Evolutionary conservation across 139 green algal species (phyloP).

Genomic region (Chlamydomonas sp.): DNA sequence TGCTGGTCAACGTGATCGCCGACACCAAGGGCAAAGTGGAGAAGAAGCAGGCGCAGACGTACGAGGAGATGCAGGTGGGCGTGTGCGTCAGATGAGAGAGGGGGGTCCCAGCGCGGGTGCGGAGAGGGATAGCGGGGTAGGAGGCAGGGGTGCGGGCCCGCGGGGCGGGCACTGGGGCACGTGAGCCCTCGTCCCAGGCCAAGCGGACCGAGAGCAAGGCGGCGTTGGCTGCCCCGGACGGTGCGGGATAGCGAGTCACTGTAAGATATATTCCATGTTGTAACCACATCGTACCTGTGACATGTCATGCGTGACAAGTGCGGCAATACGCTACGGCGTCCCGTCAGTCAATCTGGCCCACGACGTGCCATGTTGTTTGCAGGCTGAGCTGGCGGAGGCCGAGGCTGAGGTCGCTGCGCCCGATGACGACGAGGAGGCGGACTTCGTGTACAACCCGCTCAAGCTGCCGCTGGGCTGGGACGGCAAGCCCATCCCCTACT

Average conservation of each 20-base stretch:
- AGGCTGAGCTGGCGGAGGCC: constrained; percentile 65
- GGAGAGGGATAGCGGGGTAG: no score
- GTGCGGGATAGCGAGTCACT: no score
- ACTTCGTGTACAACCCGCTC: constrained; percentile 98
- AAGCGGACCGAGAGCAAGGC: background rate
- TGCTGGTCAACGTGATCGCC: constrained; percentile 72
- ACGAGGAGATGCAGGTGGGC: constrained; percentile 86
- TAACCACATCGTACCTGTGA: no score
- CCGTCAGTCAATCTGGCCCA: no score
- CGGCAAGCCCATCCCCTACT: constrained; percentile 99
- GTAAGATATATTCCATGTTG: background rate
- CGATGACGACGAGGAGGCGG: constrained; percentile 84
- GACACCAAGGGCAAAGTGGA: constrained; percentile 90
- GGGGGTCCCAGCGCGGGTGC: no score
- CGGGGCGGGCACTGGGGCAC: no score
- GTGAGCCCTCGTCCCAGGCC: background rate
- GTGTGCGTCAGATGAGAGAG: no score
- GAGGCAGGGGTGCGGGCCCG: no score
- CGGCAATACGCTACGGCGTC: no score
- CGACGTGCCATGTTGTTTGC: background rate
- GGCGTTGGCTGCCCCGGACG: background rate
- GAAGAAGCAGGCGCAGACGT: constrained; percentile 93
- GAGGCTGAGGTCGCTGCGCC: constrained; percentile 56
- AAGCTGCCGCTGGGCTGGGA: constrained; percentile 99
- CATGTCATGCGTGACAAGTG: no score